Percentiles rank a stretch among this genome's conserved stretches.
These are phyloP conservation scores for Collybia sp. DNA, from an alignment of 768 basidiomycete species.

Conservation along the genomic window DNA sequence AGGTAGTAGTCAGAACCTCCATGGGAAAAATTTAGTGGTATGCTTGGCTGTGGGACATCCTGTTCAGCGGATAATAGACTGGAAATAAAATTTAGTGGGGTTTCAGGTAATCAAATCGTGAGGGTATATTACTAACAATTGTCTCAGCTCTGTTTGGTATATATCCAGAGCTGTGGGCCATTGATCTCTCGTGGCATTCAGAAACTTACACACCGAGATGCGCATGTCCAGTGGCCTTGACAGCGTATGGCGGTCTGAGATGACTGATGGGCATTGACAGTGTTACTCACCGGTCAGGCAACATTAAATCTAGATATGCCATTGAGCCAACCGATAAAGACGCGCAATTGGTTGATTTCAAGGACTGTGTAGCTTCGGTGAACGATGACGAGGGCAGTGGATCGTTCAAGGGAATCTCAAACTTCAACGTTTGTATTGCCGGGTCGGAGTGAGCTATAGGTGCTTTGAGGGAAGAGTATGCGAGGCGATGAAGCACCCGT, in stretches of 20 bases:
- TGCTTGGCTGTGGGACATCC: slow-evolving; percentile 33
- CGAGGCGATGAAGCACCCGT: slow-evolving; percentile 37
- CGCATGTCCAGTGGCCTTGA: slow-evolving; percentile 55
- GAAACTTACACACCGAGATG: slow-evolving; percentile 34
- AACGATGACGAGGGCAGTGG: slow-evolving; percentile 7
- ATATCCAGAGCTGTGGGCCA: slow-evolving; percentile 36
- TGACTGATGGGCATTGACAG: not conserved
- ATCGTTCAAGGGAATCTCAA: slow-evolving; percentile 5
- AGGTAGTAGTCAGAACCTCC: slow-evolving; percentile 40
- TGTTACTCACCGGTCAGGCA: slow-evolving; percentile 49
- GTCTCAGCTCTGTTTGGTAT: slow-evolving; percentile 33
- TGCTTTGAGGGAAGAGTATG: slow-evolving; percentile 35
- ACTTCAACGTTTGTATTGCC: slow-evolving; percentile 9
- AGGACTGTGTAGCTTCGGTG: no score
- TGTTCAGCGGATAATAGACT: slow-evolving; percentile 28
- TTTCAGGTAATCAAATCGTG: no score
- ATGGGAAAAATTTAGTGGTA: slow-evolving; percentile 38
- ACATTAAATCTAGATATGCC: slow-evolving; percentile 40
- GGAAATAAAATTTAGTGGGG: slow-evolving; percentile 6
- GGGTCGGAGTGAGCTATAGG: not conserved
- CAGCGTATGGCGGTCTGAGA: not conserved
- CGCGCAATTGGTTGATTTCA: slow-evolving; percentile 1
- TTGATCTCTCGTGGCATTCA: slow-evolving; percentile 16
- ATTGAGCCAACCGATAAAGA: slow-evolving; percentile 31
- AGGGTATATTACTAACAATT: slow-evolving; percentile 33